Percentiles rank a stretch among this genome's conserved stretches.
These are phyloP conservation scores for Macrotyloma uniflorum DNA, from an alignment of 306 rosid genomes.

Conservation along the genomic window DNA sequence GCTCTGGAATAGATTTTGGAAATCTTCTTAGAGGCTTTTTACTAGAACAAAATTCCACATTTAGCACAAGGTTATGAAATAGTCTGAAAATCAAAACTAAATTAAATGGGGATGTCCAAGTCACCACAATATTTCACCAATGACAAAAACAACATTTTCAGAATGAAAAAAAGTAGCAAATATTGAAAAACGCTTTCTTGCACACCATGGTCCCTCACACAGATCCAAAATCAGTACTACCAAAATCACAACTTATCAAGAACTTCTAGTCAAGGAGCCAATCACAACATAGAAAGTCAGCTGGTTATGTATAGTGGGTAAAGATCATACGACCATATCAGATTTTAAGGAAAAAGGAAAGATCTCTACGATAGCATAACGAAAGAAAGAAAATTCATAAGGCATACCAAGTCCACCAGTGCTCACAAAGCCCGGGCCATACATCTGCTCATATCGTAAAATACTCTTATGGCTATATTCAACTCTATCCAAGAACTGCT, in stretches of 20 bases:
- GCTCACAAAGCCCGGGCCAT: slow-evolving; percentile 72
- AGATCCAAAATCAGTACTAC: slow-evolving; percentile 28
- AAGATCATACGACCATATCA: slow-evolving; percentile 28
- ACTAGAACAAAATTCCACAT: neutral
- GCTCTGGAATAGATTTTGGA: too few species aligned
- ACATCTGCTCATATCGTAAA: slow-evolving; percentile 60
- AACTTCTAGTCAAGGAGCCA: slow-evolving; percentile 6
- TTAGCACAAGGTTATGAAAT: neutral
- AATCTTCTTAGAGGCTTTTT: too few species aligned
- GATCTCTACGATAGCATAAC: neutral
- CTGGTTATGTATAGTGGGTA: slow-evolving; percentile 12
- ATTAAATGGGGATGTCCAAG: neutral
- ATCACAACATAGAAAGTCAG: slow-evolving; percentile 16
- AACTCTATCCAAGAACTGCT: slow-evolving; percentile 60
- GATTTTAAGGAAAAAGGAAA: neutral
- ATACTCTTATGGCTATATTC: slow-evolving; percentile 60
- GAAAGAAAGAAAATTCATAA: slow-evolving; percentile 9
- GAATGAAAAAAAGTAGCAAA: neutral
- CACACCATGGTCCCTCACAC: neutral
- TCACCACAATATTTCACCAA: neutral
- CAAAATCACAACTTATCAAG: slow-evolving; percentile 7
- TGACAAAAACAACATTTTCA: neutral
- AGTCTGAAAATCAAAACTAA: neutral
- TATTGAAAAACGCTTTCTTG: neutral
- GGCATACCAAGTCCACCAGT: slow-evolving; percentile 72